A percentile compares a stretch with the other conserved stretches of the same genome.
Evolutionary conservation across 2,329 filamentous ascomycete species (phyloP).

Genomic region (Colletotrichum agaves): DNA sequence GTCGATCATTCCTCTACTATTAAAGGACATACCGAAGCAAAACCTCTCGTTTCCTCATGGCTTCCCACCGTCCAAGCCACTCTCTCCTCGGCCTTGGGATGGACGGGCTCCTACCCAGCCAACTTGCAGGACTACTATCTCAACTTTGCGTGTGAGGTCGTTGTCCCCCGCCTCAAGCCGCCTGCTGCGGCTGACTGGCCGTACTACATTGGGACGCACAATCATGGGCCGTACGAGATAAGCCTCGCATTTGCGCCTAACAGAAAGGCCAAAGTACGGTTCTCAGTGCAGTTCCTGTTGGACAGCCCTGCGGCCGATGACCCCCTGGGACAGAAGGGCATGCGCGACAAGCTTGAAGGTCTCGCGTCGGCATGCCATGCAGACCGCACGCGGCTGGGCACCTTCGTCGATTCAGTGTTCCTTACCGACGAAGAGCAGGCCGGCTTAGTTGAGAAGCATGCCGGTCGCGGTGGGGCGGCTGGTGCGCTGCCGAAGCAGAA

Average conservation of each 20-base stretch:
- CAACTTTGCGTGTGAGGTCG: not conserved
- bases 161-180: not conserved
- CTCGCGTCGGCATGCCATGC: not conserved
- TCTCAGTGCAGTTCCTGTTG: not conserved
- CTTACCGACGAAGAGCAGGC: not conserved
- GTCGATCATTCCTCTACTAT: not conserved
- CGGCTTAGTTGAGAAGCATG: not conserved
- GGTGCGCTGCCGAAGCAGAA: not conserved
- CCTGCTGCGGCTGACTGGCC: not conserved
- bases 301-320: not conserved
- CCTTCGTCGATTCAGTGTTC: not conserved
- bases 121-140: not conserved
- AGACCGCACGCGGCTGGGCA: not conserved
- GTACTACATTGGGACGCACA: not conserved
- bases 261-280: not conserved
- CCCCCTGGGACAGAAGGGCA: not conserved
- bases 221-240: not conserved
- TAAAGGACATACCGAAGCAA: not conserved
- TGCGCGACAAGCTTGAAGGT: not conserved
- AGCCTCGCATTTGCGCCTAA: not conserved
- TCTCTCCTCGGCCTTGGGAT: not conserved
- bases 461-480: not conserved
- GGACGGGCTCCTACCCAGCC: not conserved
- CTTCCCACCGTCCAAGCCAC: not conserved
- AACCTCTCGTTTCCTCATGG: not conserved